Conservation (phyloP, 2,329 filamentous ascomycete species). For the Pleurostoma richardsiae region DNA sequence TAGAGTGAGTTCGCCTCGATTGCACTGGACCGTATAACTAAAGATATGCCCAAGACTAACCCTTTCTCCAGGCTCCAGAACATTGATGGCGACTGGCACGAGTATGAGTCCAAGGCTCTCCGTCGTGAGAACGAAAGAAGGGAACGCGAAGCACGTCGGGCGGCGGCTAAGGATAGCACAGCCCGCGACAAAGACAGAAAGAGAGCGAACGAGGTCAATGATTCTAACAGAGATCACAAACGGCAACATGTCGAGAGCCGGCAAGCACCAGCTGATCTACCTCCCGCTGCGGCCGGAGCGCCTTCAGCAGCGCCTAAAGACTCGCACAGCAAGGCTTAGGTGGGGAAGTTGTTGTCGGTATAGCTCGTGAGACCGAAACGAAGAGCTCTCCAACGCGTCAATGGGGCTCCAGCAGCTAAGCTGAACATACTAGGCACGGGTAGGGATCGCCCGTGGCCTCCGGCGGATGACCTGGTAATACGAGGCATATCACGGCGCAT, state of each 20-base stretch:
- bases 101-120: slow-evolving; percentile 94
- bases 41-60: neutral
- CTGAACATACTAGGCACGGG: no score
- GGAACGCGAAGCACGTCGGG: slow-evolving; percentile 46
- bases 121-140: slow-evolving; percentile 80
- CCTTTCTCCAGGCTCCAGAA: slow-evolving; percentile 56
- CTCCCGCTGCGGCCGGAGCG: neutral
- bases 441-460: no score
- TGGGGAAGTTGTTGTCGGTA: neutral
- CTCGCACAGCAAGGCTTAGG: neutral
- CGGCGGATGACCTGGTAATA: no score
- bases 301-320: neutral
- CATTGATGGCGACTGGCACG: slow-evolving; percentile 94
- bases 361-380: no score
- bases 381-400: no score
- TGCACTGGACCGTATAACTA: no score
- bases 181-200: slow-evolving; percentile 30
- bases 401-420: no score
- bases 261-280: neutral
- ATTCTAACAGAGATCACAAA: slow-evolving; percentile 14
- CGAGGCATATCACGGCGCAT: no score
- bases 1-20: slow-evolving; percentile 58
- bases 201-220: slow-evolving; percentile 17
- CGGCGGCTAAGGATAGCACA: slow-evolving; percentile 31
- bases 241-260: slow-evolving; percentile 6